Percentiles rank a stretch among this genome's conserved stretches.
Conservation (phyloP, 495 filamentous ascomycete species). For the Hypomontagnella submonticulosa region DNA sequence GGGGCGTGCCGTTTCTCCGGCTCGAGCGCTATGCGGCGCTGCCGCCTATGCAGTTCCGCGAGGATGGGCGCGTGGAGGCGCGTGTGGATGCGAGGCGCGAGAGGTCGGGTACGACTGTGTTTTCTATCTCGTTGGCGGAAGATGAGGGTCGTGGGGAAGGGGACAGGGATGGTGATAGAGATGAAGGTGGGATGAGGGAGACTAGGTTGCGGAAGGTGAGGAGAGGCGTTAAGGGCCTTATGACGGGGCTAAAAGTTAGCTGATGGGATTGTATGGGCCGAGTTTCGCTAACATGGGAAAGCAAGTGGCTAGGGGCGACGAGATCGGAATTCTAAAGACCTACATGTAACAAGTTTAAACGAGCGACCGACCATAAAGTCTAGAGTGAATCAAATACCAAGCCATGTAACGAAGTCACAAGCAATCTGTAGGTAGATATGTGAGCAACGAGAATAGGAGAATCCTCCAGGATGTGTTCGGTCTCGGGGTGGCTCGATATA, state of each 20-base stretch:
- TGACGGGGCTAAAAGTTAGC: not conserved
- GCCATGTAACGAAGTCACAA: too few species aligned
- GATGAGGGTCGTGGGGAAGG: too few species aligned
- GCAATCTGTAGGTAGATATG: too few species aligned
- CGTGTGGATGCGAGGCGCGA: not conserved
- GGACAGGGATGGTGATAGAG: not conserved
- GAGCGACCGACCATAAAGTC: too few species aligned
- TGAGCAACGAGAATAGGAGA: too few species aligned
- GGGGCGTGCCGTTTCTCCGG: conserved; percentile 3
- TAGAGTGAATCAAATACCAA: too few species aligned
- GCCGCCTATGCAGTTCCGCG: conserved; percentile 5
- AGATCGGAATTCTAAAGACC: too few species aligned
- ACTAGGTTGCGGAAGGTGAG: conserved; percentile 10
- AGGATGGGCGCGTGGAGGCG: conserved; percentile 4
- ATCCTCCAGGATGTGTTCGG: too few species aligned
- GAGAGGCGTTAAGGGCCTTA: conserved; percentile 9
- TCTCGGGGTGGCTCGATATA: too few species aligned
- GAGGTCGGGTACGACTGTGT: not conserved
- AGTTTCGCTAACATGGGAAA: too few species aligned
- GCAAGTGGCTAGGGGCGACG: too few species aligned
- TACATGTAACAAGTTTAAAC: too few species aligned
- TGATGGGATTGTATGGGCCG: not conserved
- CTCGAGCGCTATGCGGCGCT: conserved; percentile 14
- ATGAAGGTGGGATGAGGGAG: not conserved
- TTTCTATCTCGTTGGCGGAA: not conserved